Conservation (phyloP, 148 eudicot species). For the Camellia lanceoleosa region DNA sequence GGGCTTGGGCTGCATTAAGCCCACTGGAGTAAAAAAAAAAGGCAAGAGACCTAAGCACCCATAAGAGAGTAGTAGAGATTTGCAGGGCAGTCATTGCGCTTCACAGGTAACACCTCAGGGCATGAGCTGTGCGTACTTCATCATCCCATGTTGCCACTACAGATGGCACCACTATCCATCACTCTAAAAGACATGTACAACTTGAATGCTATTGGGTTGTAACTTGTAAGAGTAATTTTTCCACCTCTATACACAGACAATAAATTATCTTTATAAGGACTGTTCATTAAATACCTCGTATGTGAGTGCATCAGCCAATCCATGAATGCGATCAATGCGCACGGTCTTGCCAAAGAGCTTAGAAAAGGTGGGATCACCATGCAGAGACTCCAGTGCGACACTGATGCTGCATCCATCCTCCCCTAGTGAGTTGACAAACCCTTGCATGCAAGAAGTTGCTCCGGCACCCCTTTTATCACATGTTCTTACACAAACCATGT, state of each 20-base stretch:
- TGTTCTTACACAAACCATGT: conserved; percentile 87
- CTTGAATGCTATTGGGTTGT: not conserved
- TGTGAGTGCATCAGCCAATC: conserved; percentile 81
- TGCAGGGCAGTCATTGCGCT: not conserved
- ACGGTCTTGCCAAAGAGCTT: conserved; percentile 84
- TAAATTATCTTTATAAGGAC: not conserved
- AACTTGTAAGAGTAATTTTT: not conserved
- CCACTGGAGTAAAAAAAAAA: not conserved
- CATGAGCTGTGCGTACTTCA: not conserved
- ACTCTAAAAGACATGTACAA: not conserved
- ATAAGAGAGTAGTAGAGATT: not conserved
- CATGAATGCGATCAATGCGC: conserved; percentile 83
- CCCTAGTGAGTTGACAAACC: conserved; percentile 73
- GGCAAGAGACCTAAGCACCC: not conserved
- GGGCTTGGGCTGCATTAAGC: not conserved
- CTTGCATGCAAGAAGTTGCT: conserved; percentile 76
- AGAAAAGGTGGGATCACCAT: conserved; percentile 82
- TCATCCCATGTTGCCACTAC: not conserved
- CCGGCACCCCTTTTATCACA: conserved; percentile 82
- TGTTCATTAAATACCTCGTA: conserved; percentile 59
- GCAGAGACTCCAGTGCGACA: conserved; percentile 74
- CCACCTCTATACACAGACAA: not conserved
- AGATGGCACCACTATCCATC: conserved; percentile 3
- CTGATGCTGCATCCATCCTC: conserved; percentile 87
- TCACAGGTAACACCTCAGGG: not conserved